Evolutionary conservation across 805 yeast genomes (phyloP).

Genomic region (Wickerhamomyces pijperi): DNA sequence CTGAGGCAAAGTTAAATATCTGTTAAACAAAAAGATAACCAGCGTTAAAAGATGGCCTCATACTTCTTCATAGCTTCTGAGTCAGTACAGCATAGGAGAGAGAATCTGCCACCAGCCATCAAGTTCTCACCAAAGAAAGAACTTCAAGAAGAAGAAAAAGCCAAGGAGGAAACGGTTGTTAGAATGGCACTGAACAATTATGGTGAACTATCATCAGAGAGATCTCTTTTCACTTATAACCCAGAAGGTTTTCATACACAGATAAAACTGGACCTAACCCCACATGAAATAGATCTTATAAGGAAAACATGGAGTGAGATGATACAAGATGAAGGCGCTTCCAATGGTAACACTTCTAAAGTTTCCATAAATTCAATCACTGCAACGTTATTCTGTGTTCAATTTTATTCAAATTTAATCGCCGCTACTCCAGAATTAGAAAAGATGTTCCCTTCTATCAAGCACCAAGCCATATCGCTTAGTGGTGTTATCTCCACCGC

Average conservation of each 20-base stretch:
- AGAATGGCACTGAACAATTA: too few species aligned
- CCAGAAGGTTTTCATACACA: slow-evolving; percentile 9
- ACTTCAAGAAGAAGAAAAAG: not conserved
- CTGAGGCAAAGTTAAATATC: too few species aligned
- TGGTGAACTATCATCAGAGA: too few species aligned
- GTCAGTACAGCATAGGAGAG: too few species aligned
- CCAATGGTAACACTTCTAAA: slow-evolving; percentile 3
- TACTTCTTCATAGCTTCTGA: not conserved
- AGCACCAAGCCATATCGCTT: slow-evolving; percentile 71
- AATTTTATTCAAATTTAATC: slow-evolving; percentile 61
- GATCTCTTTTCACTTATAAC: not conserved
- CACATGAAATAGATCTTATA: slow-evolving; percentile 23
- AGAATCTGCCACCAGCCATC: too few species aligned
- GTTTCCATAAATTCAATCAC: slow-evolving; percentile 4
- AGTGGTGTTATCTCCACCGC: slow-evolving; percentile 70
- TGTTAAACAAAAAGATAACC: too few species aligned
- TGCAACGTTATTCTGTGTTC: slow-evolving; percentile 52
- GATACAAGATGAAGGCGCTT: slow-evolving; percentile 23
- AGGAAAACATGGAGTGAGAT: slow-evolving; percentile 27
- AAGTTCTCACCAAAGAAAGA: not conserved
- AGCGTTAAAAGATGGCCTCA: not conserved
- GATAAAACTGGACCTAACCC: slow-evolving; percentile 19
- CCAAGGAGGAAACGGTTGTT: too few species aligned
- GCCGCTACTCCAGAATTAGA: slow-evolving; percentile 51
- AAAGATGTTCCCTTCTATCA: slow-evolving; percentile 57